phyloP scores from a whole-genome alignment of 2,329 filamentous ascomycete species.

The Lecanoromycetidae sp. region DNA sequence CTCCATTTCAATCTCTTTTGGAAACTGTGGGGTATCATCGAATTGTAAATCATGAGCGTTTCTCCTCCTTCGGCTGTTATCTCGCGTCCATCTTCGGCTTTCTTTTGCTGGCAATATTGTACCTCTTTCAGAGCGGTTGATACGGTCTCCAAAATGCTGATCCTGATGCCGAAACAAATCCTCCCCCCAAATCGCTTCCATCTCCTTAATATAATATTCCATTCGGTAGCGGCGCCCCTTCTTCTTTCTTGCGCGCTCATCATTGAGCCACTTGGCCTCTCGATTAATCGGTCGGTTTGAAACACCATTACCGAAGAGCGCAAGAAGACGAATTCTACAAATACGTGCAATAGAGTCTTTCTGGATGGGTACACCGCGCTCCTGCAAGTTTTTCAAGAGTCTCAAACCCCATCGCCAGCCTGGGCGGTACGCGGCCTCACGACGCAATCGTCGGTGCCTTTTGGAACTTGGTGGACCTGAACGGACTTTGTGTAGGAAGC shows the following conservation, averaged over 20 bases:
- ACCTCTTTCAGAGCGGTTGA: too few relatives aligned
- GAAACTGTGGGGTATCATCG: too few relatives aligned
- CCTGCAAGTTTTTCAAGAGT: constrained; percentile 29
- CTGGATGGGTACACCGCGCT: constrained; percentile 27
- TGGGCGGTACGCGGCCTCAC: not conserved
- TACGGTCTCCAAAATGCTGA: too few relatives aligned
- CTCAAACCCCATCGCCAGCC: constrained; percentile 30
- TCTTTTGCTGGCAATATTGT: too few relatives aligned
- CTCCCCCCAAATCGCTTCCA: constrained; percentile 14
- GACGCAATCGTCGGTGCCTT: not conserved
- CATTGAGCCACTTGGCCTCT: constrained; percentile 1
- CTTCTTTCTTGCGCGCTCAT: not conserved
- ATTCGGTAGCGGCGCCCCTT: not conserved
- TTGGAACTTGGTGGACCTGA: not conserved
- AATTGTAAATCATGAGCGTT: too few relatives aligned
- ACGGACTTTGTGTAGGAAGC: constrained; percentile 26
- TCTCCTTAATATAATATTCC: constrained; percentile 2
- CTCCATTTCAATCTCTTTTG: too few relatives aligned
- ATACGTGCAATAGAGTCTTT: constrained; percentile 23
- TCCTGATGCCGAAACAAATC: constrained; percentile 6
- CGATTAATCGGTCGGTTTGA: constrained; percentile 13
- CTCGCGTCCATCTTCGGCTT: too few relatives aligned
- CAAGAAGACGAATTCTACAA: constrained; percentile 28
- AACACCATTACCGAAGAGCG: constrained; percentile 25
- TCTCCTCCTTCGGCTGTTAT: too few relatives aligned